phyloP scores from a whole-genome alignment of 2,329 filamentous ascomycete species.

The Paracoccidioides lutzii region DNA sequence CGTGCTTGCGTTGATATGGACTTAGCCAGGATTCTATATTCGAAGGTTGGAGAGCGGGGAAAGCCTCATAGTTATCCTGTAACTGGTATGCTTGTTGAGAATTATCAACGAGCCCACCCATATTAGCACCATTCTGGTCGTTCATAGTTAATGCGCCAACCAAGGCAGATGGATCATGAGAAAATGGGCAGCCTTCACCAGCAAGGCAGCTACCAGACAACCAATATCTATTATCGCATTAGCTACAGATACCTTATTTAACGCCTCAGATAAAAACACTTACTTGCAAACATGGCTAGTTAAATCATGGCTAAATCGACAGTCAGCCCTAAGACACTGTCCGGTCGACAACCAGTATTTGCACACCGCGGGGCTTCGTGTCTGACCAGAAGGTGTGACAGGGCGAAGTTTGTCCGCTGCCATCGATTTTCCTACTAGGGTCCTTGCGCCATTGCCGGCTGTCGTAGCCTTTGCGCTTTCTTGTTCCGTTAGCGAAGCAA shows the following conservation, averaged over 20 bases:
- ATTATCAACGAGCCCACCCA: slow-evolving; percentile 44
- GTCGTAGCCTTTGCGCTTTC: slow-evolving; percentile 41
- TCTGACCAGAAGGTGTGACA: slow-evolving; percentile 59
- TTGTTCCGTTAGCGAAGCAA: slow-evolving; percentile 74
- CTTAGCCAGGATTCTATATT: slow-evolving; percentile 47
- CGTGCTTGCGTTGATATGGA: slow-evolving; percentile 32
- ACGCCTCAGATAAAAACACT: slow-evolving; percentile 32
- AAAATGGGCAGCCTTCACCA: slow-evolving; percentile 89
- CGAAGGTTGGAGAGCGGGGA: slow-evolving; percentile 58
- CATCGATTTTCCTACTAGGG: slow-evolving; percentile 85
- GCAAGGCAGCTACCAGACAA: slow-evolving; percentile 90
- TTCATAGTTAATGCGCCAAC: slow-evolving; percentile 70
- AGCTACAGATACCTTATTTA: background rate
- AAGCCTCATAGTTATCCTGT: slow-evolving; percentile 64
- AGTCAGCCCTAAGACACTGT: slow-evolving; percentile 91
- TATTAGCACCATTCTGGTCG: slow-evolving; percentile 33
- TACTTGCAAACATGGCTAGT: slow-evolving; percentile 97
- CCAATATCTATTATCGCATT: slow-evolving; percentile 58
- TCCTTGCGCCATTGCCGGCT: slow-evolving; percentile 46
- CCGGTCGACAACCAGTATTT: slow-evolving; percentile 94
- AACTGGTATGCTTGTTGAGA: slow-evolving; percentile 58
- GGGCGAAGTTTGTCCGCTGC: slow-evolving; percentile 58
- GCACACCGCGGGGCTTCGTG: slow-evolving; percentile 81
- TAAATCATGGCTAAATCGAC: slow-evolving; percentile 90
- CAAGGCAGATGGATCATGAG: slow-evolving; percentile 80